phyloP scores from a whole-genome alignment of 495 filamentous ascomycete genomes.

The Glarea lozoyensis region DNA sequence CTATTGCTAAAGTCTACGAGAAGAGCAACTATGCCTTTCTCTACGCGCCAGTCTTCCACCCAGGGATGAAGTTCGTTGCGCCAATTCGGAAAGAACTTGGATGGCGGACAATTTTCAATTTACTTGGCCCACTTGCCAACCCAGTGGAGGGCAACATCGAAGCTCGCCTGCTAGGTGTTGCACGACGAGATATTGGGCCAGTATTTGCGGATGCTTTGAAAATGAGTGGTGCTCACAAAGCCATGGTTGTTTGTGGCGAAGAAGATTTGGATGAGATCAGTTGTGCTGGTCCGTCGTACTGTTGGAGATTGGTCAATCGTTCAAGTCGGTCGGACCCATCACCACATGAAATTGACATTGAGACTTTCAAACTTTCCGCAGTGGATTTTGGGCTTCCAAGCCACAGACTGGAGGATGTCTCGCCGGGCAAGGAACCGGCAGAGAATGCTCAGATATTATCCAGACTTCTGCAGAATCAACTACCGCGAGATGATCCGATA shows the following conservation, averaged over 20 bases:
- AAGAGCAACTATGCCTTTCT: constrained; percentile 87
- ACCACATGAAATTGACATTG: constrained; percentile 41
- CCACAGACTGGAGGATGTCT: constrained; percentile 68
- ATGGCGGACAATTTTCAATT: constrained; percentile 92
- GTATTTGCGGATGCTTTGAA: constrained; percentile 80
- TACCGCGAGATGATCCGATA: constrained; percentile 70
- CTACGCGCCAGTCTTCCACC: constrained; percentile 94
- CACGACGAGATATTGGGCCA: constrained; percentile 72
- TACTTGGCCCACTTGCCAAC: constrained; percentile 87
- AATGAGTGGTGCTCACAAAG: constrained; percentile 69
- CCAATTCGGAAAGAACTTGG: constrained; percentile 75
- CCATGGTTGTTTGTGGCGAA: constrained; percentile 84
- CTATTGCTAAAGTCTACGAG: constrained; percentile 60
- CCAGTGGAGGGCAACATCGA: constrained; percentile 72
- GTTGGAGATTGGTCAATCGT: constrained; percentile 66
- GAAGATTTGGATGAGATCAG: constrained; percentile 95
- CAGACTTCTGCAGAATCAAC: constrained; percentile 61
- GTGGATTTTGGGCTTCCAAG: constrained; percentile 73
- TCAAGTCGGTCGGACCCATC: constrained; percentile 4
- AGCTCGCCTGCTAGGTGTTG: constrained; percentile 84
- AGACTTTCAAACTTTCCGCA: constrained; percentile 68
- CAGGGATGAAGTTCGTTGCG: constrained; percentile 80
- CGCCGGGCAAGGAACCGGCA: constrained; percentile 71
- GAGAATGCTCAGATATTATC: constrained; percentile 83
- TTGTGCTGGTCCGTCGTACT: constrained; percentile 76